phyloP scores from a whole-genome alignment of 371 early-diverging fungal species.

The Lichtheimia ornata region DNA sequence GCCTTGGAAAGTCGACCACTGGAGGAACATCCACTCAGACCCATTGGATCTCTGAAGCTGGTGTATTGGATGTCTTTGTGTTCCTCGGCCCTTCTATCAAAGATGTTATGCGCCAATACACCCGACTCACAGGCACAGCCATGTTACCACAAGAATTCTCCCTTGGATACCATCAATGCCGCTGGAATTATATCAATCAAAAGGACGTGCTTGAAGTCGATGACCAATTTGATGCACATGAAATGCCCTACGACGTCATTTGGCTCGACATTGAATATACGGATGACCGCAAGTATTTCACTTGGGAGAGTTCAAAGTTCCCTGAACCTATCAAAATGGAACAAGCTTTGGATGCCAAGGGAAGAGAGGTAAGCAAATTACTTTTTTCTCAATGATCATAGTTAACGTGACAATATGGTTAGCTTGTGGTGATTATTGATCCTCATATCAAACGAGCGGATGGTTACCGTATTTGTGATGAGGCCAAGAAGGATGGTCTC shows the following conservation, averaged over 20 bases:
- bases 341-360: slow-evolving; percentile 64
- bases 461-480: slow-evolving; percentile 74
- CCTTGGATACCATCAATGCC: slow-evolving; percentile 91
- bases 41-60: slow-evolving; percentile 96
- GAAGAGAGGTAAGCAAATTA: slow-evolving; percentile 65
- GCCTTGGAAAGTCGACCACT: slow-evolving; percentile 17
- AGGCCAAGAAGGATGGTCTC: slow-evolving; percentile 71
- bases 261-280: slow-evolving; percentile 97
- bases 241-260: slow-evolving; percentile 92
- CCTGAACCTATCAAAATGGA: slow-evolving; percentile 90
- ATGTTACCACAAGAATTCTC: slow-evolving; percentile 90
- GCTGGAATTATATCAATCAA: slow-evolving; percentile 92
- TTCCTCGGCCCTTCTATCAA: slow-evolving; percentile 80
- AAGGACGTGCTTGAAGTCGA: slow-evolving; percentile 83
- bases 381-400: too few relatives aligned
- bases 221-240: slow-evolving; percentile 76
- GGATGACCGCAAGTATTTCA: slow-evolving; percentile 88
- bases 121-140: slow-evolving; percentile 78
- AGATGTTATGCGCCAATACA: slow-evolving; percentile 76
- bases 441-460: slow-evolving; percentile 94
- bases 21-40: slow-evolving; percentile 56
- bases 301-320: slow-evolving; percentile 89
- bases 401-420: background rate
- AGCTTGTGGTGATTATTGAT: slow-evolving; percentile 94
- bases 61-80: slow-evolving; percentile 88